phyloP scores from a whole-genome alignment of 345 rosid species.

The Gossypium herbaceum region DNA sequence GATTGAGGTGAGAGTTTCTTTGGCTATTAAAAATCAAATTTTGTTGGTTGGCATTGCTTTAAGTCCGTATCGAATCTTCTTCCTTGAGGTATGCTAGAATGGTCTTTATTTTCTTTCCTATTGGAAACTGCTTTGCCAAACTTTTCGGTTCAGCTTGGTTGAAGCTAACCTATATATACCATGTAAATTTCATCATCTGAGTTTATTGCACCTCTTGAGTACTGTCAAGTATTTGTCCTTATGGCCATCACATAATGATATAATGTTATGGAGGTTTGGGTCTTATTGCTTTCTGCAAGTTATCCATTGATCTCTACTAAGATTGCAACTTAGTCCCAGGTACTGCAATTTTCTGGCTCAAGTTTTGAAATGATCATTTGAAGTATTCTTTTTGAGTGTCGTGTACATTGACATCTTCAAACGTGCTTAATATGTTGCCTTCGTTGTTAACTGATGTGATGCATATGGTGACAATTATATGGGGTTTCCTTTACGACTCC shows the following conservation, averaged over 20 bases:
- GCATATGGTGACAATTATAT: neutral
- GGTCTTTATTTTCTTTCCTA: neutral
- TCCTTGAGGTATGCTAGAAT: neutral
- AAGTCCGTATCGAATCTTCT: conserved; percentile 6
- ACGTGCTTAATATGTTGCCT: neutral
- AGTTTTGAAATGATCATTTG: neutral
- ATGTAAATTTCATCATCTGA: conserved; percentile 3
- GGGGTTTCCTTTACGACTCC: neutral
- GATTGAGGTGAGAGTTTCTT: conserved; percentile 9
- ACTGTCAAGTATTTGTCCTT: neutral
- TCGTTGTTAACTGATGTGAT: neutral
- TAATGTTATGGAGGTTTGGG: neutral
- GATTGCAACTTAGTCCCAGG: neutral
- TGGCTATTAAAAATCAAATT: conserved; percentile 17
- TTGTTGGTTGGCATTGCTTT: conserved; percentile 16
- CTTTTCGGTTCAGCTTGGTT: neutral
- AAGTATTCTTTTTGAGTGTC: neutral
- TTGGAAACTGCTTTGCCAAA: neutral
- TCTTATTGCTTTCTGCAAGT: neutral
- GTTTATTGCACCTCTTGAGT: neutral
- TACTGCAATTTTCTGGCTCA: neutral
- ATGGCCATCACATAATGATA: neutral
- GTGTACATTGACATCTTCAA: neutral
- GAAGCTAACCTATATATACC: conserved; percentile 2
- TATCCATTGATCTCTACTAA: neutral